A percentile compares a stretch with the other conserved stretches of the same genome.
Conservation (phyloP, 805 yeast species). For the Maudiozyma bulderi region DNA sequence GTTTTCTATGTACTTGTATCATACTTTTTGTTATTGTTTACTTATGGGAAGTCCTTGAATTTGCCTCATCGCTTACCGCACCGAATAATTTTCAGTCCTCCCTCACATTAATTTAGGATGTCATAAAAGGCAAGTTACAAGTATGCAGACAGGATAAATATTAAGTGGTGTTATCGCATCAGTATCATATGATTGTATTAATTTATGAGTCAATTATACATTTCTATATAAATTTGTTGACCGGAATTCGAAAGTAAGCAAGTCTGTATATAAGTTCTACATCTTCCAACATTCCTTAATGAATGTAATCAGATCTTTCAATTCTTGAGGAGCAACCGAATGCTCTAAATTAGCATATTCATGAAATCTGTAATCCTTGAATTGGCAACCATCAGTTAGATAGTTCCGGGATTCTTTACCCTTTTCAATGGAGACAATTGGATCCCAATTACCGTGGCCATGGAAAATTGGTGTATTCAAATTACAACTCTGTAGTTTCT, state of each 20-base stretch:
- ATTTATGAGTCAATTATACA: not conserved
- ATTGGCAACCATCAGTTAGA: constrained; percentile 33
- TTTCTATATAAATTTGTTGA: not conserved
- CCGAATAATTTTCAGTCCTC: too few relatives aligned
- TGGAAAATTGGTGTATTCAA: constrained; percentile 67
- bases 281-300: constrained; percentile 17
- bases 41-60: too few relatives aligned
- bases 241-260: too few relatives aligned
- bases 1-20: too few relatives aligned
- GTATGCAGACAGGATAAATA: too few relatives aligned
- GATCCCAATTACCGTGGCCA: constrained; percentile 81
- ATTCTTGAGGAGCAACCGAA: constrained; percentile 56
- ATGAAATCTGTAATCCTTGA: constrained; percentile 39
- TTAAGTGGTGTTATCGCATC: too few relatives aligned
- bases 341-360: constrained; percentile 60
- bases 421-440: constrained; percentile 37
- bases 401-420: constrained; percentile 36
- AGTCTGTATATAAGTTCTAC: not conserved
- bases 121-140: too few relatives aligned
- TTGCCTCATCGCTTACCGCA: too few relatives aligned
- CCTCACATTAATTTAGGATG: too few relatives aligned
- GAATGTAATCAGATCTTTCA: constrained; percentile 43
- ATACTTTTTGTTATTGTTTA: too few relatives aligned
- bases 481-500: constrained; percentile 33
- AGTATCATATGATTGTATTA: too few relatives aligned